Percentiles rank a stretch among this genome's conserved stretches.
Conservation (phyloP, 2,329 filamentous ascomycete genomes). For the Macrophomina tecta region DNA sequence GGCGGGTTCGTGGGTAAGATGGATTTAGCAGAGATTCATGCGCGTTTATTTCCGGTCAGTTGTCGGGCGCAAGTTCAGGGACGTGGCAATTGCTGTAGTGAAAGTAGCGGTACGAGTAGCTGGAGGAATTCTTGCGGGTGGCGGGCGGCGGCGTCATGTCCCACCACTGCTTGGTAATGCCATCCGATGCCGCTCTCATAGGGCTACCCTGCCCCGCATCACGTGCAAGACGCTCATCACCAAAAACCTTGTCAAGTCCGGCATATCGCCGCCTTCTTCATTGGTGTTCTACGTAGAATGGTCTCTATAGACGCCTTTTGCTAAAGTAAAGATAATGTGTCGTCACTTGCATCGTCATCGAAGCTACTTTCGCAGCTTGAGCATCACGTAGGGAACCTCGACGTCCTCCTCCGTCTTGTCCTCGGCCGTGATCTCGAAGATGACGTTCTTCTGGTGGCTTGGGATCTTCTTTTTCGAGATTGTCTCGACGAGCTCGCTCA, state of each 20-base stretch:
- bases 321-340: neutral
- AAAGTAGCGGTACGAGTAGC: neutral
- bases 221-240: slow-evolving; percentile 8
- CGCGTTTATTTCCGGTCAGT: too few relatives aligned
- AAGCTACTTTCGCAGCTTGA: slow-evolving; percentile 66
- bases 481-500: slow-evolving; percentile 85
- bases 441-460: slow-evolving; percentile 89
- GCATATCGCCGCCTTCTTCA: slow-evolving; percentile 5
- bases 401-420: slow-evolving; percentile 90
- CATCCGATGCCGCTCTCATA: slow-evolving; percentile 28
- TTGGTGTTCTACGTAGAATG: slow-evolving; percentile 13
- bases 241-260: neutral
- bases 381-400: slow-evolving; percentile 95
- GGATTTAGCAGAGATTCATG: too few relatives aligned
- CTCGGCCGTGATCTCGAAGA: slow-evolving; percentile 94
- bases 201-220: slow-evolving; percentile 24
- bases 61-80: neutral
- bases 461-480: slow-evolving; percentile 94
- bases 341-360: too few relatives aligned
- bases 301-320: slow-evolving; percentile 16
- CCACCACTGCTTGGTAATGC: slow-evolving; percentile 26
- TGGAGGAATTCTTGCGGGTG: slow-evolving; percentile 26
- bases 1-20: neutral
- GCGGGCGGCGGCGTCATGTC: slow-evolving; percentile 21
- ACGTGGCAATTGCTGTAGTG: slow-evolving; percentile 20